Evolutionary conservation across 805 yeast species (phyloP).

Genomic region (Yamadazyma akitaensis): DNA sequence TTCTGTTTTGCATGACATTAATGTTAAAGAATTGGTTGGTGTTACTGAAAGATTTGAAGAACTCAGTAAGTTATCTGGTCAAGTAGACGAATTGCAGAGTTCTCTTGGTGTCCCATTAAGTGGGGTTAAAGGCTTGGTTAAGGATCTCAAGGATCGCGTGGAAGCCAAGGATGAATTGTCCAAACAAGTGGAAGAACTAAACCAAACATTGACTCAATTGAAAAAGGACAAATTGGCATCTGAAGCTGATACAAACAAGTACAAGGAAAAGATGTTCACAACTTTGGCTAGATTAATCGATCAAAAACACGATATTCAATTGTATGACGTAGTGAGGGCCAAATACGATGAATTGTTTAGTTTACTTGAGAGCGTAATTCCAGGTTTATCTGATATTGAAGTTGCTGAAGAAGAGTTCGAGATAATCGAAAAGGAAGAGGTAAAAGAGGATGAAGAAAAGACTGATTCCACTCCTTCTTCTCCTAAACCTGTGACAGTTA

Average conservation of each 20-base stretch:
- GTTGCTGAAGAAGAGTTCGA: constrained; percentile 9
- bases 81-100: not conserved
- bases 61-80: not conserved
- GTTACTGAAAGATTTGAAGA: not conserved
- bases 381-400: constrained; percentile 9
- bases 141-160: not conserved
- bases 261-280: constrained; percentile 1
- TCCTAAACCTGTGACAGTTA: not conserved
- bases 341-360: constrained; percentile 7
- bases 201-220: not conserved
- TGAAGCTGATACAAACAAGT: not conserved
- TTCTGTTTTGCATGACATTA: not conserved
- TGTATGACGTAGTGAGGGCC: constrained; percentile 11
- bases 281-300: not conserved
- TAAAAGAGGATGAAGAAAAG: not conserved
- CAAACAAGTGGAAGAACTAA: not conserved
- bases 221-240: not conserved
- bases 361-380: constrained; percentile 7
- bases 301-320: constrained; percentile 3
- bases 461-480: not conserved
- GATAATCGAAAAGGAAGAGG: not conserved
- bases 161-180: not conserved
- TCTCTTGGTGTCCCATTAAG: not conserved
- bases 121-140: not conserved
- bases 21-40: not conserved